Conservation (phyloP, 352 stramenopile species). For the Globisporangium barbulae region DNA sequence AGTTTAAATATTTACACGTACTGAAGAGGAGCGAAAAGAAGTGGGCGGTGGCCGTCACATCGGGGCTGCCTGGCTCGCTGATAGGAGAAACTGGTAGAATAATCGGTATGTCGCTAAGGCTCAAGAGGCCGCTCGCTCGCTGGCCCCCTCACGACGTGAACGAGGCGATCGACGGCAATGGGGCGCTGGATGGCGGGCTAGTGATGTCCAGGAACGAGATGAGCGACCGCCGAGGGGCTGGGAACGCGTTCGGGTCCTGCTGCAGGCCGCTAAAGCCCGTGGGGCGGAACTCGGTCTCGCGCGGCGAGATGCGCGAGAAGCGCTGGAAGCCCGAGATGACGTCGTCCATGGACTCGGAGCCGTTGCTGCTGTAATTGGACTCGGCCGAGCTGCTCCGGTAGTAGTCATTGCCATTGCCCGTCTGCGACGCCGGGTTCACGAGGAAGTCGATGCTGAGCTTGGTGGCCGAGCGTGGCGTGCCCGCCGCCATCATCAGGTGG, state of each 20-base stretch:
- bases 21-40: background rate
- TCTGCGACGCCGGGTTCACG: slow-evolving; percentile 27
- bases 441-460: slow-evolving; percentile 67
- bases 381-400: slow-evolving; percentile 1
- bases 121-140: background rate
- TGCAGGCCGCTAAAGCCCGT: background rate
- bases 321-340: slow-evolving; percentile 17
- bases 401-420: slow-evolving; percentile 1
- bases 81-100: background rate
- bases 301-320: slow-evolving; percentile 17
- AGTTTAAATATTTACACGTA: slow-evolving; percentile 12
- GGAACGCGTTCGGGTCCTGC: background rate
- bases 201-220: slow-evolving; percentile 14
- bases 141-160: slow-evolving; percentile 6
- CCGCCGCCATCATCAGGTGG: slow-evolving; percentile 1
- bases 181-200: background rate
- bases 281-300: slow-evolving; percentile 7
- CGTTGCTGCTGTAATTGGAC: slow-evolving; percentile 13
- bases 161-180: slow-evolving; percentile 14
- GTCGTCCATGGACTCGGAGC: slow-evolving; percentile 17
- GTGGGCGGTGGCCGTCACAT: too few species aligned
- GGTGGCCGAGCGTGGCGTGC: slow-evolving; percentile 26
- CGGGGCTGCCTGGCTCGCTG: background rate
- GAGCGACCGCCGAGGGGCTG: slow-evolving; percentile 3
- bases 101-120: background rate